A percentile compares a stretch with the other conserved stretches of the same genome.
These are phyloP conservation scores for Eucalyptus paniculata DNA, from an alignment of 345 rosid genomes.

Conservation along the genomic window DNA sequence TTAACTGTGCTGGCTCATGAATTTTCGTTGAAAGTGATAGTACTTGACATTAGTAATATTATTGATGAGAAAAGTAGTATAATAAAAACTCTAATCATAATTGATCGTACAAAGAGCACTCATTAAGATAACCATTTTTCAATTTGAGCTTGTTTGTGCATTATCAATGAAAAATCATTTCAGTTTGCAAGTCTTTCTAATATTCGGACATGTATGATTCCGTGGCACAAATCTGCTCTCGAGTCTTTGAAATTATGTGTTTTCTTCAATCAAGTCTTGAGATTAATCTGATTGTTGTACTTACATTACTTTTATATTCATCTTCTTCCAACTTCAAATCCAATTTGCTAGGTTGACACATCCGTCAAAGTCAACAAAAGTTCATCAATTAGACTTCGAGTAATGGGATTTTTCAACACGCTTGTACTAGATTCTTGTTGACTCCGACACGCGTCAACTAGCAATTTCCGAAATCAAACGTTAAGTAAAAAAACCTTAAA, in stretches of 20 bases:
- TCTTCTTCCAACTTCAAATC: neutral
- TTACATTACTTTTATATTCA: neutral
- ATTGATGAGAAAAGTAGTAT: neutral
- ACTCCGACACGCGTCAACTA: neutral
- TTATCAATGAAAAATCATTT: neutral
- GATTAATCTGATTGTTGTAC: neutral
- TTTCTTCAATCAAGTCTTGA: neutral
- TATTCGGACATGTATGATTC: neutral
- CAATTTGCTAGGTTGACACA: neutral
- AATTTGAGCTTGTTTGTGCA: neutral
- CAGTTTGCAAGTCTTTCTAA: neutral
- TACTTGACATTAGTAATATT: neutral
- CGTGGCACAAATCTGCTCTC: neutral
- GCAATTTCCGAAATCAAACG: neutral
- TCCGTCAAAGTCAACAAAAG: neutral
- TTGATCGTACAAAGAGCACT: neutral
- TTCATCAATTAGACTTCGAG: neutral
- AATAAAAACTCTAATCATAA: neutral
- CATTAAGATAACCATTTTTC: neutral
- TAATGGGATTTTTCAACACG: neutral
- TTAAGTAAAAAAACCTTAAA: neutral
- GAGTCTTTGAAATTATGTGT: neutral
- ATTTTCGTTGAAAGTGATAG: neutral
- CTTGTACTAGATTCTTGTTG: neutral
- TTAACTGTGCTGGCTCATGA: neutral